Conservation (phyloP, 345 rosid genomes). For the Bruguiera sexangula region DNA sequence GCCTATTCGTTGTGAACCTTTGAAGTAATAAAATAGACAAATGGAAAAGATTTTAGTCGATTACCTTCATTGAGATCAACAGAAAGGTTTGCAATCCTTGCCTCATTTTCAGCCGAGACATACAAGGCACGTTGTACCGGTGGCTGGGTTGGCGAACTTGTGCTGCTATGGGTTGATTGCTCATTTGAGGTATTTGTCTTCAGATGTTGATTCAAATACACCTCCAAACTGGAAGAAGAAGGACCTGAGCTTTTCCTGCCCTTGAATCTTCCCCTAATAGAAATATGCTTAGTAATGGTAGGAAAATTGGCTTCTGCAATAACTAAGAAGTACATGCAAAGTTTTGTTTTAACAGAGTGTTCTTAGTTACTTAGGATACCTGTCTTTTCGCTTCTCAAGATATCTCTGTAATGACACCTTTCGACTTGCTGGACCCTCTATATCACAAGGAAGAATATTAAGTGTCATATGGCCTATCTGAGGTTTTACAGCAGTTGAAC, state of each 20-base stretch:
- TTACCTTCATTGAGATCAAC: conserved; percentile 68
- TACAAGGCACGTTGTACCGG: conserved; percentile 17
- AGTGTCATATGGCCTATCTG: conserved; percentile 14
- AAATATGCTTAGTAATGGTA: background rate
- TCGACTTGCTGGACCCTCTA: conserved; percentile 67
- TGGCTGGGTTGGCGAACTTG: conserved; percentile 42
- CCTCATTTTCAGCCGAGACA: too few relatives aligned
- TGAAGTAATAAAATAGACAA: background rate
- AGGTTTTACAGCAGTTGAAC: background rate
- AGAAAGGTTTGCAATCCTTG: conserved; percentile 36
- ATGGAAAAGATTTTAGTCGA: background rate
- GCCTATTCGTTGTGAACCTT: background rate
- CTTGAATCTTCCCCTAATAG: conserved; percentile 56
- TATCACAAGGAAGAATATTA: conserved; percentile 38
- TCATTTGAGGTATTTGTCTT: conserved; percentile 43
- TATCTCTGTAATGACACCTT: conserved; percentile 67
- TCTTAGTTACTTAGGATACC: conserved; percentile 38
- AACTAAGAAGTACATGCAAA: background rate
- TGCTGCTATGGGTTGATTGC: conserved; percentile 38
- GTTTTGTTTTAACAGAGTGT: background rate
- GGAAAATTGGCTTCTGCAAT: too few relatives aligned
- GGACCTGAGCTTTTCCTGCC: conserved; percentile 49
- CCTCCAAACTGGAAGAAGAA: conserved; percentile 50
- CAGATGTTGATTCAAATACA: conserved; percentile 49
- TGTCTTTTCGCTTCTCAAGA: conserved; percentile 71